Percentiles rank a stretch among this genome's conserved stretches.
Conservation (phyloP, 2,329 filamentous ascomycete genomes). For the Colletotrichum godetiae region DNA sequence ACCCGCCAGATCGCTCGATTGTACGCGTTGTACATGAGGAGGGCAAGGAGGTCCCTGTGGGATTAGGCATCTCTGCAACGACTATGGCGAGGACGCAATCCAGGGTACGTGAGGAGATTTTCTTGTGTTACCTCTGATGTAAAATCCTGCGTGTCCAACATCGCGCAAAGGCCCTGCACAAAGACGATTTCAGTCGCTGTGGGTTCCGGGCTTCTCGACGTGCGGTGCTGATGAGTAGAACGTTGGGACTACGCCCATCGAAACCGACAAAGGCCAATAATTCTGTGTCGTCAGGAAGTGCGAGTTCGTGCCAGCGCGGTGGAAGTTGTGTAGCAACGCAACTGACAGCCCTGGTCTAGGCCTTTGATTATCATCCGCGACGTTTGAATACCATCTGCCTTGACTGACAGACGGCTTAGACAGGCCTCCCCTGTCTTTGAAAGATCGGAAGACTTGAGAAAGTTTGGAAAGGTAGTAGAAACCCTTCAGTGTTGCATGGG, state of each 20-base stretch:
- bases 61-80: background rate
- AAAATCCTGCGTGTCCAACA: background rate
- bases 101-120: background rate
- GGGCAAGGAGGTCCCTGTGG: background rate
- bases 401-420: background rate
- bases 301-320: background rate
- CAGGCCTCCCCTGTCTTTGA: background rate
- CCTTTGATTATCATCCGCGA: background rate
- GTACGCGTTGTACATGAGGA: background rate
- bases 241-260: too few relatives aligned
- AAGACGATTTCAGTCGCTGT: slow-evolving; percentile 1
- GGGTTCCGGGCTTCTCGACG: background rate
- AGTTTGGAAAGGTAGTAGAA: background rate
- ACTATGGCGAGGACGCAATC: background rate
- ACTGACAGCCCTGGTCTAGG: background rate
- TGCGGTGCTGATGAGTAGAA: background rate
- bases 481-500: slow-evolving; percentile 4
- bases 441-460: background rate
- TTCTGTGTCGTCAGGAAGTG: background rate
- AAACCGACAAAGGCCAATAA: background rate
- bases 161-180: background rate
- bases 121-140: background rate
- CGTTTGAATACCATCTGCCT: background rate
- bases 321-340: background rate
- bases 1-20: background rate